Base-by-base conservation (phyloP, 352 stramenopile species). In the Pythium plurisporium region DNA sequence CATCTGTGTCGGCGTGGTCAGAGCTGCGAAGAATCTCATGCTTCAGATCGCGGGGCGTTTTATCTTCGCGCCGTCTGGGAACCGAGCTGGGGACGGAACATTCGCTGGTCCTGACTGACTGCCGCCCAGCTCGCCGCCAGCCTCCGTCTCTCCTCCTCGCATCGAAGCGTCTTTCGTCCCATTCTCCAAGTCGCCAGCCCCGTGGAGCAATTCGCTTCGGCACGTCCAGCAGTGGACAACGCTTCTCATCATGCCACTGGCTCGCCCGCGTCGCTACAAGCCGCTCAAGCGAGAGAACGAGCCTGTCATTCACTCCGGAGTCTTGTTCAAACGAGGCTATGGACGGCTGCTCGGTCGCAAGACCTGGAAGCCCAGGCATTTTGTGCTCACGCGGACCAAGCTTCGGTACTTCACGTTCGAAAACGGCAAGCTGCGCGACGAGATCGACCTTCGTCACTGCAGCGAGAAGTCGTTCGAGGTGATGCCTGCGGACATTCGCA, bases 321-420 rank as follows among this genome's bases (percentile, higher is more conserved):
- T 94, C 59, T 62, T 94, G 29, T 91, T 91, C 67, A 94, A 94
- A 65, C 79, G 83, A 44, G 79, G 79, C 56, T 61, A 67, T 5
- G 74, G 77, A 15, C 51, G 26, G 11, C 71, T 79, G n/a, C 80
- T 93, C 58, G 81, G 83, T 2, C 74, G 77, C 29, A 76, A 76
- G 53, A 85, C 81, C 57, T 93, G 82, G 82, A 93, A 93, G 59
- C 80, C 82, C 41, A 78, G 82, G 42, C 88, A 85, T 62, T 90
- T 91, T 58, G 75, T 87, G 41, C 69, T 93, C 6, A 91, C 79
- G 22, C 57, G 69, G 0, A 52, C 64, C 8, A 79, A 70, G 44
- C 68, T 94, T 11, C 64, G 74, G 49, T 94, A 88, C 65, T 94
- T 76, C 46, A 91, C 75, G 48, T 94, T 91, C 47, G 80, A 94